Percentiles rank a stretch among this genome's conserved stretches.
phyloP scores from a whole-genome alignment of 306 rosid genomes.

The Fagus crenata region DNA sequence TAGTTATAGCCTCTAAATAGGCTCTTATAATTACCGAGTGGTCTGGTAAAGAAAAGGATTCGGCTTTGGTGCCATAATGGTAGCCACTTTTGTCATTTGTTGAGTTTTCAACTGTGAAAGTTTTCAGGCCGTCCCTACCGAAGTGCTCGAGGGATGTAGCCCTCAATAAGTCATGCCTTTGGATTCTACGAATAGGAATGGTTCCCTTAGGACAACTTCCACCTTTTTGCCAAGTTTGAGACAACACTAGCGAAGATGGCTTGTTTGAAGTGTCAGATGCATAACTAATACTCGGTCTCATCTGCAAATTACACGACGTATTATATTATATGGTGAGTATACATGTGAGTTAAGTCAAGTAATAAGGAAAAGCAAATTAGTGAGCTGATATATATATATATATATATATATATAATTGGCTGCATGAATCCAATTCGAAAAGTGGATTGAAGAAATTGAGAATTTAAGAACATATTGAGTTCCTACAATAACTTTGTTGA shows the following conservation, averaged over 20 bases:
- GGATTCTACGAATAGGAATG: slow-evolving; percentile 56
- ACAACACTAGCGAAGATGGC: neutral
- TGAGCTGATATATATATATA: too few species aligned
- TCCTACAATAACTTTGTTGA: too few species aligned
- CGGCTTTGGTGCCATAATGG: slow-evolving; percentile 1
- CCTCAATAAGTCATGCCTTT: slow-evolving; percentile 41
- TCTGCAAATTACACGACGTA: slow-evolving; percentile 30
- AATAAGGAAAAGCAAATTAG: too few species aligned
- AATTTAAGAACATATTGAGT: too few species aligned
- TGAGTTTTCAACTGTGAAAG: slow-evolving; percentile 1
- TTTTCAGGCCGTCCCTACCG: slow-evolving; percentile 35
- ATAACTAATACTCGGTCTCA: slow-evolving; percentile 28
- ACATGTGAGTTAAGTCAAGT: too few species aligned
- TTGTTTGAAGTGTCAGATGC: slow-evolving; percentile 10
- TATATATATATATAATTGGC: too few species aligned
- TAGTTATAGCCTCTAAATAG: too few species aligned
- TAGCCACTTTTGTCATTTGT: neutral
- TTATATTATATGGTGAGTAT: too few species aligned
- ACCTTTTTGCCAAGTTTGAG: slow-evolving; percentile 57
- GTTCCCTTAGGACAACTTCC: slow-evolving; percentile 71
- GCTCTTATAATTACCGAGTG: slow-evolving; percentile 41
- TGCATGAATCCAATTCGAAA: too few species aligned
- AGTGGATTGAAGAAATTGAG: too few species aligned
- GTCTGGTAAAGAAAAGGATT: slow-evolving; percentile 1
- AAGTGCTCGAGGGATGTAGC: slow-evolving; percentile 38